Percentiles rank a stretch among this genome's conserved stretches.
These are phyloP conservation scores for Agrocybe praecox DNA, from an alignment of 768 basidiomycete genomes.

Conservation along the genomic window DNA sequence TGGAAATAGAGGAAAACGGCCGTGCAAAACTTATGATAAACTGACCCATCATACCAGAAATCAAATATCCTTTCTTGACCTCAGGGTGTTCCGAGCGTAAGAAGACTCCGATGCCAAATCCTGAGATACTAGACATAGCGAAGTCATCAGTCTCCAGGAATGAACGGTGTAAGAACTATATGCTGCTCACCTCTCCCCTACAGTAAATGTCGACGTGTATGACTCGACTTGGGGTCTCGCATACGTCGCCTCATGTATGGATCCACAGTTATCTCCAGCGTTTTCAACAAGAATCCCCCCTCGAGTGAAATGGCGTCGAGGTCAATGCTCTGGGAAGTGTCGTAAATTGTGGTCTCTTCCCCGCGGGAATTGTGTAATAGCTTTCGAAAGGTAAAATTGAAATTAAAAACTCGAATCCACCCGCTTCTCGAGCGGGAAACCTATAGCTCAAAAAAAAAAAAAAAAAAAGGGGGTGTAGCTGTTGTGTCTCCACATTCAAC, in stretches of 20 bases:
- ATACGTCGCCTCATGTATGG: constrained; percentile 44
- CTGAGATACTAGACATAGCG: constrained; percentile 18
- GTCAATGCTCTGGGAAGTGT: constrained; percentile 50
- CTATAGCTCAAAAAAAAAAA: too few relatives aligned
- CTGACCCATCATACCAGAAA: constrained; percentile 37
- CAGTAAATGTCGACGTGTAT: constrained; percentile 27
- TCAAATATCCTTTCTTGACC: constrained; percentile 39
- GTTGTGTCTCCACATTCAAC: too few relatives aligned
- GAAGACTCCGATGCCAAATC: constrained; percentile 44
- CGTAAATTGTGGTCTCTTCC: constrained; percentile 48
- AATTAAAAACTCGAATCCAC: too few relatives aligned
- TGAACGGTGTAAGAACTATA: not conserved
- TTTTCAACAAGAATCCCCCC: constrained; percentile 52
- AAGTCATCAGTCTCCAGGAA: not conserved
- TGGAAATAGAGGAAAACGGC: not conserved
- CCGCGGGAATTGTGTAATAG: constrained; percentile 45
- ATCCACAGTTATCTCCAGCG: constrained; percentile 45
- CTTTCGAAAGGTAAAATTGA: too few relatives aligned
- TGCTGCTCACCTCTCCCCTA: constrained; percentile 38
- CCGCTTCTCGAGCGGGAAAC: too few relatives aligned
- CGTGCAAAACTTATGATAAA: not conserved
- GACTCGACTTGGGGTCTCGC: constrained; percentile 30
- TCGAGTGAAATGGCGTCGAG: constrained; percentile 46
- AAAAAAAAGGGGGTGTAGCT: too few relatives aligned
- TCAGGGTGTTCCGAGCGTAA: constrained; percentile 41